phyloP scores from a whole-genome alignment of 2,329 filamentous ascomycete genomes.

The Truncatella angustata region DNA sequence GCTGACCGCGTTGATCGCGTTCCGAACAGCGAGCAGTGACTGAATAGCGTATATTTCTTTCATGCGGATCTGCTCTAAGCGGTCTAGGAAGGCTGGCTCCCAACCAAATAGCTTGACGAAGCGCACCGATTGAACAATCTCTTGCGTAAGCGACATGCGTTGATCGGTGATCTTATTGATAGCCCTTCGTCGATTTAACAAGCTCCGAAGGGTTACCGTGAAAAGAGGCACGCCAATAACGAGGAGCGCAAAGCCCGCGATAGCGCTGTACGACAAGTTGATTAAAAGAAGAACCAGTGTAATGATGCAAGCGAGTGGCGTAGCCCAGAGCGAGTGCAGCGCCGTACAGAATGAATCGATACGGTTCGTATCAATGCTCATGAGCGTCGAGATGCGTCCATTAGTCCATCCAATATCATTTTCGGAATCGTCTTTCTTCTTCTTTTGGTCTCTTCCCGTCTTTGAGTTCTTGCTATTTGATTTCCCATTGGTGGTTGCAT shows the following conservation, averaged over 20 bases:
- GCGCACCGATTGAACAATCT: slow-evolving; percentile 84
- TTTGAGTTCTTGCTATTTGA: slow-evolving; percentile 40
- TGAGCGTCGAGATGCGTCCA: slow-evolving; percentile 85
- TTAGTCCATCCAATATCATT: slow-evolving; percentile 88
- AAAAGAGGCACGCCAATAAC: slow-evolving; percentile 76
- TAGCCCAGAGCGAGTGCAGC: slow-evolving; percentile 90
- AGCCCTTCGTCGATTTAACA: slow-evolving; percentile 70
- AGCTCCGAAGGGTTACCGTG: slow-evolving; percentile 70
- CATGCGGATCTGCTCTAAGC: slow-evolving; percentile 70
- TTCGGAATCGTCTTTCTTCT: slow-evolving; percentile 37
- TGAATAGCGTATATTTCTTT: slow-evolving; percentile 82
- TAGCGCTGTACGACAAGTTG: slow-evolving; percentile 86
- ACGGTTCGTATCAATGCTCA: slow-evolving; percentile 94
- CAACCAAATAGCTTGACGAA: slow-evolving; percentile 98
- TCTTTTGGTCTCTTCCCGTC: slow-evolving; percentile 30
- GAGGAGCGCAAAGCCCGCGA: slow-evolving; percentile 85
- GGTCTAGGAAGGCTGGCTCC: slow-evolving; percentile 82
- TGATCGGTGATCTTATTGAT: slow-evolving; percentile 97
- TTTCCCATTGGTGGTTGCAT: too few relatives aligned
- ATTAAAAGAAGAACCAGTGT: slow-evolving; percentile 78
- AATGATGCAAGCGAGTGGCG: slow-evolving; percentile 74
- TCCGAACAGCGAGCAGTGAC: slow-evolving; percentile 75
- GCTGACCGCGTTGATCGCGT: slow-evolving; percentile 79
- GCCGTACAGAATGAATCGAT: slow-evolving; percentile 84
- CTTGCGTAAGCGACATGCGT: slow-evolving; percentile 85